Percentiles rank a stretch among this genome's conserved stretches.
Conservation (phyloP, 2,329 filamentous ascomycete genomes). For the Helminthosporium solani region DNA sequence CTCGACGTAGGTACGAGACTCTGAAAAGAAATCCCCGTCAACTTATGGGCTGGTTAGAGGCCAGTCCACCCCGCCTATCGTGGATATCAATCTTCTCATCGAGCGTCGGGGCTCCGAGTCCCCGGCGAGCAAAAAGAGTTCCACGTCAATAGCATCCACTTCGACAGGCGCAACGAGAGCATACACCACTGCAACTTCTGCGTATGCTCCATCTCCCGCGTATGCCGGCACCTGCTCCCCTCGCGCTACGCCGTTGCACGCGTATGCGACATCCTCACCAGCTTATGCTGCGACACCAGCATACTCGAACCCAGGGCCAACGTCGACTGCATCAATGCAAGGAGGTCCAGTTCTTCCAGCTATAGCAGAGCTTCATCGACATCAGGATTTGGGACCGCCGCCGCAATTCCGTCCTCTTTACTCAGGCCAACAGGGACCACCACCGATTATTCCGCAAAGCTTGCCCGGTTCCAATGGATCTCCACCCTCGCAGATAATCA, state of each 20-base stretch:
- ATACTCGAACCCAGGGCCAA: constrained; percentile 27
- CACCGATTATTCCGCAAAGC: constrained; percentile 18
- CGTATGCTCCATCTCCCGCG: constrained; percentile 38
- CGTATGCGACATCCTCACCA: constrained; percentile 31
- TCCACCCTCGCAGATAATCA: constrained; percentile 36
- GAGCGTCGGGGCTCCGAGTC: constrained; percentile 75
- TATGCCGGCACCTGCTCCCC: constrained; percentile 33
- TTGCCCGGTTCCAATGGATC: constrained; percentile 31
- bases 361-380: constrained; percentile 40
- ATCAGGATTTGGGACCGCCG: constrained; percentile 42
- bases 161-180: constrained; percentile 47
- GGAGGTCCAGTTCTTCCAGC: constrained; percentile 42
- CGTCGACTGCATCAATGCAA: constrained; percentile 34
- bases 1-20: constrained; percentile 18
- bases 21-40: constrained; percentile 11
- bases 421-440: constrained; percentile 38
- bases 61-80: constrained; percentile 63
- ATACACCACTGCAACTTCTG: constrained; percentile 38
- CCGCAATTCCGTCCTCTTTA: constrained; percentile 43
- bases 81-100: constrained; percentile 93
- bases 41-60: constrained; percentile 46
- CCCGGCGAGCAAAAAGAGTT: constrained; percentile 51
- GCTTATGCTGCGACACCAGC: constrained; percentile 29
- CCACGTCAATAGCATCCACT: constrained; percentile 36
- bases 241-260: constrained; percentile 32